phyloP scores from a whole-genome alignment of 225 moss, liverwort and hornwort genomes.

The Straminergon stramineum region DNA sequence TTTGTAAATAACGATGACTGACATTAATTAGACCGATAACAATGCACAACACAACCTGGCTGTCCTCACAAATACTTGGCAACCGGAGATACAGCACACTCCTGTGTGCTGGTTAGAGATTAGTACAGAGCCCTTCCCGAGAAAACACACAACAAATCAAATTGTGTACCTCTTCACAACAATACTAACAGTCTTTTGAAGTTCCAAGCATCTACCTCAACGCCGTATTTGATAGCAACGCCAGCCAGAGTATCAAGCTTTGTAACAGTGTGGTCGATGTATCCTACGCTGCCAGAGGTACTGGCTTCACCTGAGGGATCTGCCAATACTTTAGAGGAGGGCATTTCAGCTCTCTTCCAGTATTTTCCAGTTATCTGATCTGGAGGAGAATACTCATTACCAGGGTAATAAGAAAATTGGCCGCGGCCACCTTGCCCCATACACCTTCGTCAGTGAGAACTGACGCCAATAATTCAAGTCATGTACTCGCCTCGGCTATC shows the following conservation, averaged over 20 bases:
- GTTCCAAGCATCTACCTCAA: constrained; percentile 53
- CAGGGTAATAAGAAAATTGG: constrained; percentile 3
- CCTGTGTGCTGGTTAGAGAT: not conserved
- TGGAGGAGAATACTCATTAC: not conserved
- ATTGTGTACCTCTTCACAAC: not conserved
- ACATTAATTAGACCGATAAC: not conserved
- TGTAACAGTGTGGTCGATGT: constrained; percentile 74
- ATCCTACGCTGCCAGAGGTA: constrained; percentile 53
- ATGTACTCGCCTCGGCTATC: not conserved
- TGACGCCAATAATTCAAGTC: not conserved
- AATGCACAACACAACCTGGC: not conserved
- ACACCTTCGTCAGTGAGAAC: constrained; percentile 3
- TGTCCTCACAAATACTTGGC: not conserved
- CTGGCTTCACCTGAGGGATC: constrained; percentile 44
- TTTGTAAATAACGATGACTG: not conserved
- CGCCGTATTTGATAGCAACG: constrained; percentile 93
- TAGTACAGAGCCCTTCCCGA: not conserved
- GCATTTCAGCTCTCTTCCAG: constrained; percentile 11
- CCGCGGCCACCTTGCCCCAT: constrained; percentile 25
- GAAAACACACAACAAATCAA: not conserved
- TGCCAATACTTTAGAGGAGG: constrained; percentile 4
- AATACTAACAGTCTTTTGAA: not conserved
- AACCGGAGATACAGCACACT: not conserved
- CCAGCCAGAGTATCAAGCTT: constrained; percentile 89
- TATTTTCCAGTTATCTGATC: not conserved